phyloP scores from a whole-genome alignment of 176 grass and related monocot genomes.

The Saccharum spontaneum region DNA sequence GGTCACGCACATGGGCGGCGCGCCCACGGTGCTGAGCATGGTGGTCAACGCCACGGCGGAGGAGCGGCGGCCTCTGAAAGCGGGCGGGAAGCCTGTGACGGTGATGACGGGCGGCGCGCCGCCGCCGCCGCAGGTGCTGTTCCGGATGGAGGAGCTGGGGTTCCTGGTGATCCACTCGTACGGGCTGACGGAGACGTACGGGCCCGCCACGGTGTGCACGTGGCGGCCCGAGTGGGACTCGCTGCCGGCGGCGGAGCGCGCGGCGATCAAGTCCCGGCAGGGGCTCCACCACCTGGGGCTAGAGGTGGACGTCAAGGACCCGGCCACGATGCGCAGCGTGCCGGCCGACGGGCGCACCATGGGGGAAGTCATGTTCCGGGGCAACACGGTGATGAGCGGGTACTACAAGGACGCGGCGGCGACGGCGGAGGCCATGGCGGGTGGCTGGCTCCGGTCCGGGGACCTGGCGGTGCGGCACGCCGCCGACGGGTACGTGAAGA shows the following conservation, averaged over 20 bases:
- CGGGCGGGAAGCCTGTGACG: constrained; percentile 9
- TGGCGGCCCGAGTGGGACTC: constrained; percentile 88
- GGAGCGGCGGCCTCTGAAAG: constrained; percentile 26
- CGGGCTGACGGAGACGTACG: constrained; percentile 92
- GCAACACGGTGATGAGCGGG: constrained; percentile 89
- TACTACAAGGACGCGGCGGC: constrained; percentile 78
- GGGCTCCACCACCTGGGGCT: constrained; percentile 71
- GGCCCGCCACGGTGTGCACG: constrained; percentile 53
- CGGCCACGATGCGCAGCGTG: constrained; percentile 55
- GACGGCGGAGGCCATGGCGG: constrained; percentile 51
- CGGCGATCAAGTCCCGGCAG: constrained; percentile 70
- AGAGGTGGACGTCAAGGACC: constrained; percentile 83
- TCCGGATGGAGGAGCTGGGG: constrained; percentile 65
- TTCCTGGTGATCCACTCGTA: constrained; percentile 71
- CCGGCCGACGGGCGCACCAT: constrained; percentile 66
- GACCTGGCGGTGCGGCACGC: constrained; percentile 68
- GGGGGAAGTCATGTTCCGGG: constrained; percentile 86
- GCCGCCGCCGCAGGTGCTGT: constrained; percentile 58
- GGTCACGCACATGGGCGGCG: constrained; percentile 72
- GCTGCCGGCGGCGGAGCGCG: constrained; percentile 57
- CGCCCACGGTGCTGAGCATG: constrained; percentile 77
- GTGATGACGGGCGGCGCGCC: constrained; percentile 73
- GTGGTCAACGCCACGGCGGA: constrained; percentile 51
- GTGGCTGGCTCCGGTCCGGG: constrained; percentile 67
- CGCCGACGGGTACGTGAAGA: constrained; percentile 69